Conservation (phyloP, 1,284 basidiomycete genomes). For the Apiotrichum sp. region DNA sequence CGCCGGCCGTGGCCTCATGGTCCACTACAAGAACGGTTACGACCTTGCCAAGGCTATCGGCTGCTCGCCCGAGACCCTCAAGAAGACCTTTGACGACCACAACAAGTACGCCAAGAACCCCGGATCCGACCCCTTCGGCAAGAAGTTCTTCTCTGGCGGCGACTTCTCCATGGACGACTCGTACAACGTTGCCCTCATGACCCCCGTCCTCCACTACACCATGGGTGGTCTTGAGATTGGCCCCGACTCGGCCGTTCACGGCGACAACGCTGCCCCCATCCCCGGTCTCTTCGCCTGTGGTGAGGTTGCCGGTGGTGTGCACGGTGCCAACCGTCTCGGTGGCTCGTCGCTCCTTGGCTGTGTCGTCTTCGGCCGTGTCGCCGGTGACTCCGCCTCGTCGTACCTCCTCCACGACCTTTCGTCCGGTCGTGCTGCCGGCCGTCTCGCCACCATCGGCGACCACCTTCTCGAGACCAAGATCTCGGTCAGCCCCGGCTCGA, state of each 20-base stretch:
- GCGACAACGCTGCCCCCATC: conserved; percentile 66
- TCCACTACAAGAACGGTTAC: conserved; percentile 77
- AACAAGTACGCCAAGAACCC: conserved; percentile 71
- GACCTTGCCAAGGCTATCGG: conserved; percentile 94
- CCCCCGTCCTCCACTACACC: conserved; percentile 89
- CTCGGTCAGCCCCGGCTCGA: conserved; percentile 52
- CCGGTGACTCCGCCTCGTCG: conserved; percentile 73
- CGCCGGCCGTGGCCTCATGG: conserved; percentile 94
- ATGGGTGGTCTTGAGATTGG: conserved; percentile 98
- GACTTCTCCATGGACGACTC: conserved; percentile 78
- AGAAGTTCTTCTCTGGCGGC: conserved; percentile 89
- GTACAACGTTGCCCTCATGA: conserved; percentile 90
- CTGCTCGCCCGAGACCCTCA: conserved; percentile 65
- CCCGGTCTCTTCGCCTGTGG: conserved; percentile 87
- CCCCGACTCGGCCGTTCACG: conserved; percentile 73
- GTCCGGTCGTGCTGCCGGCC: conserved; percentile 58
- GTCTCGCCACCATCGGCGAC: conserved; percentile 69
- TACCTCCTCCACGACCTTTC: conserved; percentile 52
- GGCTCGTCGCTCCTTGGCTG: conserved; percentile 83
- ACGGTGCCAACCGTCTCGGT: conserved; percentile 93
- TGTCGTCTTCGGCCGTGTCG: conserved; percentile 93
- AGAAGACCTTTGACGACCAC: conserved; percentile 90
- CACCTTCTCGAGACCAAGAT: conserved; percentile 63
- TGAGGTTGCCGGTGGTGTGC: conserved; percentile 95
- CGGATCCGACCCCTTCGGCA: conserved; percentile 86